A percentile compares a stretch with the other conserved stretches of the same genome.
These are phyloP conservation scores for Metarhizium robertsii DNA, from an alignment of 2,329 filamentous ascomycete genomes.

Conservation along the genomic window DNA sequence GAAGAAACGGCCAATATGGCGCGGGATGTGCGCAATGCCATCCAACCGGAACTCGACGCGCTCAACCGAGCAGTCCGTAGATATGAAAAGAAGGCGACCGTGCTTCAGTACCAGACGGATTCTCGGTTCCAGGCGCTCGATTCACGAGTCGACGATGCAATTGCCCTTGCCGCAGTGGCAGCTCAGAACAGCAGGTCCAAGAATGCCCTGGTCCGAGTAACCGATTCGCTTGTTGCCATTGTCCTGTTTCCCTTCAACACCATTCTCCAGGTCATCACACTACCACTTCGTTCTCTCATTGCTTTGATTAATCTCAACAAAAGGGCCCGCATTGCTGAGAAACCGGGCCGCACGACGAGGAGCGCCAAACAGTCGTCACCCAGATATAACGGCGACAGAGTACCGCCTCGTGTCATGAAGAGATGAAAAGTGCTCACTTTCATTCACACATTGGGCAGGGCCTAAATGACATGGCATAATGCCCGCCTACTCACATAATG, in stretches of 20 bases:
- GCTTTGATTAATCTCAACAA: slow-evolving; percentile 19
- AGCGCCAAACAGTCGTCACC: slow-evolving; percentile 6
- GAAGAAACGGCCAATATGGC: slow-evolving; percentile 35
- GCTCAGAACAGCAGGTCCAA: slow-evolving; percentile 39
- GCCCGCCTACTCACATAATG: background rate
- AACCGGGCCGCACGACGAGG: slow-evolving; percentile 5
- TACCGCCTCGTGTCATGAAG: slow-evolving; percentile 23
- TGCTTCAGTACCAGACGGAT: slow-evolving; percentile 68
- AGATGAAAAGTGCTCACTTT: slow-evolving; percentile 10
- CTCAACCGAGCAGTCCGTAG: slow-evolving; percentile 80
- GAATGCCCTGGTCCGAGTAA: slow-evolving; percentile 26
- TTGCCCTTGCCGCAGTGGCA: slow-evolving; percentile 71
- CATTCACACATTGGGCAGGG: background rate
- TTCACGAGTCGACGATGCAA: slow-evolving; percentile 61
- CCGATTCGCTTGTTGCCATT: slow-evolving; percentile 25
- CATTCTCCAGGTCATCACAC: slow-evolving; percentile 27
- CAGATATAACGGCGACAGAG: slow-evolving; percentile 25
- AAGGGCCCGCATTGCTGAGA: slow-evolving; percentile 17
- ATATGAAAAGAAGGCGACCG: slow-evolving; percentile 80
- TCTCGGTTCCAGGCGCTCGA: slow-evolving; percentile 65
- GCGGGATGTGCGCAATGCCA: slow-evolving; percentile 51
- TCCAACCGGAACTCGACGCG: slow-evolving; percentile 79
- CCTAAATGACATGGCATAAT: no score
- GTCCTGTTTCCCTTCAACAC: slow-evolving; percentile 33
- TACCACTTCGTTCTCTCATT: slow-evolving; percentile 34